Base-by-base conservation (phyloP, 768 basidiomycete species). In the Suillus plorans region DNA sequence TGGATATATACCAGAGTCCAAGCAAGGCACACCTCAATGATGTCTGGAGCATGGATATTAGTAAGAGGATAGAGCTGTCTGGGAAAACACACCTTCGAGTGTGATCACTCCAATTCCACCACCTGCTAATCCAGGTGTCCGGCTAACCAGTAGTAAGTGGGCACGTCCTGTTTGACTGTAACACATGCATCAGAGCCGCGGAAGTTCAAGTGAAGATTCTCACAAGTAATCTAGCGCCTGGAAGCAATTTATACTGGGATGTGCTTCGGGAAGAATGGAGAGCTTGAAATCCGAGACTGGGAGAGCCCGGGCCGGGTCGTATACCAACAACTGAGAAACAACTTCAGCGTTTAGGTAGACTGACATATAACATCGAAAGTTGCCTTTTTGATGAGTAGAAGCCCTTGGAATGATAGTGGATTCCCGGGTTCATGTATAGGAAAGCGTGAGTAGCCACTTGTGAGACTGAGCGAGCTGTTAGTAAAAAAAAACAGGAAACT, bases 171-270 rank as follows among this genome's bases (percentile, higher is more conserved):
- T 96, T 82, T 97, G 97, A 78, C 91, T 92, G 60, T 16, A 50
- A 42, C 50, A 10, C 41, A 45, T 41, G 42, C 58, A 63, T 44
- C 37, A 64, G n/a, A 45, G 36, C 18, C 31, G 4, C 14, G 2
- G 12, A 67, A 18, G 18, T 39, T 42, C 13, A 22, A 52, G 42
- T 25, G 16, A 14, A 22, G 0, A 53, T 18, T 71, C 85, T 44
- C 70, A 92, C 91, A 93, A 96, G 73, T 95, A 97, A 74, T 97
- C 95, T 53, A 98, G 77, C 0, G 95, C 95, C 73, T 98, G 94
- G 80, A 97, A 94, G 71, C 92, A 97, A 70, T 94, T 96, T 73
- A 97, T 96, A 12, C 85, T 84, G 0, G 94, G 94, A 49, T 81
- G 81, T 5, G 95, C 95, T 77, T 99, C 97, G 0, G 97, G 97